Evolutionary conservation across 2,329 filamentous ascomycete genomes (phyloP), one percentile per base, ranked within the genome.

Genomic region (Pestalotiopsis sp.): DNA sequence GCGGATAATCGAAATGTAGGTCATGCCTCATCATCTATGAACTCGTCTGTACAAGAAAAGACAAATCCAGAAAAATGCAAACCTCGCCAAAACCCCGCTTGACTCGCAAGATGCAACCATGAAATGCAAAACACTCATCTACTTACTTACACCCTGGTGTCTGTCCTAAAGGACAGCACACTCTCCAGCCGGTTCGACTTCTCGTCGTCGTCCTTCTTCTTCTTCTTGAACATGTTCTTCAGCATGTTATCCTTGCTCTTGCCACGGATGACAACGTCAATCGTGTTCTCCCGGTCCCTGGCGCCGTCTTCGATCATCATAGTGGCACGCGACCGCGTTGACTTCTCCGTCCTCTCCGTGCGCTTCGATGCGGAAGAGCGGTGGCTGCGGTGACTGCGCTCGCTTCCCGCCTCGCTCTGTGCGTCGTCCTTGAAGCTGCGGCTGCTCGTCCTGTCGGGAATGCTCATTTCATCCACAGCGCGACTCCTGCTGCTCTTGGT

Each of bases 161-260:
- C 45, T 9, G 45, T 52, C 7, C 23, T 31, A 1, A 27, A 27
- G 27, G 64, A 45, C 11, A 65, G 45, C 23, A 65, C 64, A 13
- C 36, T 52, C 64, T 65, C 64, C 36, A 66, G 3, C 31, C 64
- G 64, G 12, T n/a, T 66, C 6, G 52, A 59, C 23, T 65, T 65
- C 27, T 58, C 65, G 2, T 66, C 60, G 12, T 65, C 65, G 38
- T 45, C 66, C 39, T 84, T 81, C 77, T 86, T 86, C 79, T 86
- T 88, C 79, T 82, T 85, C 81, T 86, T 87, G 75, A 90, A 89
- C 68, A 90, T 71, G 2, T 82, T 79, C 80, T 88, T 89, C 71
- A 90, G 82, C 86, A 89, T 87, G 74, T 84, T 88, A 55, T 85
- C 81, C 70, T 81, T 82, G 59, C 59, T 39, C 70, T 79, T 79